These are phyloP conservation scores for Tricholoma bakamatsutake DNA, from an alignment of 768 basidiomycete genomes.

Conservation along the genomic window DNA sequence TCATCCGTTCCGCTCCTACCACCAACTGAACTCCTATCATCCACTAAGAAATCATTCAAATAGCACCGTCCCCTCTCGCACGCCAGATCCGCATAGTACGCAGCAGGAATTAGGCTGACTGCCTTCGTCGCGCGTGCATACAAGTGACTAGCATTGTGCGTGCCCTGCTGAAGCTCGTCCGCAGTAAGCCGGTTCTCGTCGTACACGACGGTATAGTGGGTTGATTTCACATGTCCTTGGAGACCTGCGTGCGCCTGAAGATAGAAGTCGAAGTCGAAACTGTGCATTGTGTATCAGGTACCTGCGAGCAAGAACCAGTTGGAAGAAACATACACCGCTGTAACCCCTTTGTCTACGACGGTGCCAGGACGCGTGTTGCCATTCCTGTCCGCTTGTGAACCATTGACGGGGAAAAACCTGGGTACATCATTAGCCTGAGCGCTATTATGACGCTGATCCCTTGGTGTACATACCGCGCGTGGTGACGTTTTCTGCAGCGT, in stretches of 20 bases:
- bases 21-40: constrained; percentile 37
- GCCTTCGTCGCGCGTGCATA: constrained; percentile 83
- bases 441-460: neutral
- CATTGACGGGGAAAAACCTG: constrained; percentile 53
- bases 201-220: constrained; percentile 76
- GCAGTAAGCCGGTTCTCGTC: constrained; percentile 69
- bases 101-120: constrained; percentile 74
- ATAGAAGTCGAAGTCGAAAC: constrained; percentile 62
- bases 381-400: constrained; percentile 47
- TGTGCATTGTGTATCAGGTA: constrained; percentile 12
- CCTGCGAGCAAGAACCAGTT: constrained; percentile 11
- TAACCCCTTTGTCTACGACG: constrained; percentile 74
- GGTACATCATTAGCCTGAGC: constrained; percentile 1
- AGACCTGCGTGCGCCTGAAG: constrained; percentile 73
- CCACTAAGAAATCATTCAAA: constrained; percentile 63
- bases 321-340: constrained; percentile 45
- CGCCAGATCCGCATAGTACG: constrained; percentile 78
- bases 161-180: constrained; percentile 69
- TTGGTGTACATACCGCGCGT: constrained; percentile 41
- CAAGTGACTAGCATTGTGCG: constrained; percentile 63
- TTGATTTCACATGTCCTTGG: constrained; percentile 65
- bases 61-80: constrained; percentile 78
- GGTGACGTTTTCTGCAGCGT: constrained; percentile 54
- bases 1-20: constrained; percentile 24
- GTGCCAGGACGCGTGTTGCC: constrained; percentile 80